These are phyloP conservation scores for Nakazawaea ishiwadae DNA, from an alignment of 805 yeast species.

Conservation along the genomic window DNA sequence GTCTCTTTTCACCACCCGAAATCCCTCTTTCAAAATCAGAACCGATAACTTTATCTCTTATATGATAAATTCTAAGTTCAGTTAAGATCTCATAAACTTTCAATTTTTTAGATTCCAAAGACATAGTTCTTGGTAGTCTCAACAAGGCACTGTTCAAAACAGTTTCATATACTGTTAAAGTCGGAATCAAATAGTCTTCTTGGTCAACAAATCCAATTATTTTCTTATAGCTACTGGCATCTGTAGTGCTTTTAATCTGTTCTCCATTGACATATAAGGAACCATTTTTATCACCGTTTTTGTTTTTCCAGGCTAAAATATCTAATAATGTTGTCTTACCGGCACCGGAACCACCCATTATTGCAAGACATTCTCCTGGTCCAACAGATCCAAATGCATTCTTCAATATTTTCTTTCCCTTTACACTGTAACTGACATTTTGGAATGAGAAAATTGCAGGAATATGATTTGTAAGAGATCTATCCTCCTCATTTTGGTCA, in stretches of 20 bases:
- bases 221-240: constrained; percentile 46
- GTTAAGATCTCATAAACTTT: constrained; percentile 81
- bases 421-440: constrained; percentile 57
- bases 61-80: constrained; percentile 78
- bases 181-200: constrained; percentile 86
- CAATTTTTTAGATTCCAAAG: constrained; percentile 63
- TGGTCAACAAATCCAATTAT: constrained; percentile 95
- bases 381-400: constrained; percentile 70
- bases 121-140: constrained; percentile 79
- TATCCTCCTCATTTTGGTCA: constrained; percentile 32
- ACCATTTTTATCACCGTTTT: constrained; percentile 70
- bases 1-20: constrained; percentile 87
- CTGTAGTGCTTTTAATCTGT: constrained; percentile 21
- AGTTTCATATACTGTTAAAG: constrained; percentile 93
- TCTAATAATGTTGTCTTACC: constrained; percentile 94
- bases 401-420: constrained; percentile 50
- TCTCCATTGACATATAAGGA: constrained; percentile 73
- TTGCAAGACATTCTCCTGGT: constrained; percentile 89
- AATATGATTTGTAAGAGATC: constrained; percentile 48
- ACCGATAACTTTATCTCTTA: constrained; percentile 84
- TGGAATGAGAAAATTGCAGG: constrained; percentile 79
- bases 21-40: constrained; percentile 88
- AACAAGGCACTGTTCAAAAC: constrained; percentile 87
- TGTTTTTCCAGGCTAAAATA: constrained; percentile 83
- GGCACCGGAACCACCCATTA: constrained; percentile 99